Percentiles rank a stretch among this genome's conserved stretches.
These are phyloP conservation scores for Carex arenaria DNA, from an alignment of 202 grass and related monocot species.

Conservation along the genomic window DNA sequence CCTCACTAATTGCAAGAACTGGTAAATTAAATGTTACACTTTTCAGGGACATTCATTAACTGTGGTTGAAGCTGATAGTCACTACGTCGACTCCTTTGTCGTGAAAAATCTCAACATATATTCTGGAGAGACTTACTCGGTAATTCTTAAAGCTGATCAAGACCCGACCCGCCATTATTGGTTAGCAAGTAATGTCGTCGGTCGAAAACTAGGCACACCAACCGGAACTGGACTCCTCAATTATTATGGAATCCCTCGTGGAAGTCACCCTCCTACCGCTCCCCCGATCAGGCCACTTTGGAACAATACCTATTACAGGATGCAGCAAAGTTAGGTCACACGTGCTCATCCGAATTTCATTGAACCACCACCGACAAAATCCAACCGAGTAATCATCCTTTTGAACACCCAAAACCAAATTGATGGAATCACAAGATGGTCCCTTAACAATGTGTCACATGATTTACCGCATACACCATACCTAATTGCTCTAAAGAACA, in stretches of 20 bases:
- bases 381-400: slow-evolving; percentile 52
- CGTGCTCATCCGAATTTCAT: slow-evolving; percentile 47
- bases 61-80: slow-evolving; percentile 74
- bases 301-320: slow-evolving; percentile 45
- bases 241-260: slow-evolving; percentile 49
- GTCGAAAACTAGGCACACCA: slow-evolving; percentile 46
- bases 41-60: slow-evolving; percentile 66
- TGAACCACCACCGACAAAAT: slow-evolving; percentile 18
- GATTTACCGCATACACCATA: slow-evolving; percentile 58
- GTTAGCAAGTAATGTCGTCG: slow-evolving; percentile 60
- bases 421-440: slow-evolving; percentile 42
- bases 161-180: slow-evolving; percentile 74
- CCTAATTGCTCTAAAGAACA: slow-evolving; percentile 49
- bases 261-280: neutral
- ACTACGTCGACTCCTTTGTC: slow-evolving; percentile 80
- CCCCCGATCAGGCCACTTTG: slow-evolving; percentile 28
- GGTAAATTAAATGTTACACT: neutral
- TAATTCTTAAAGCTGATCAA: slow-evolving; percentile 63
- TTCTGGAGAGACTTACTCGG: slow-evolving; percentile 89
- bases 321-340: slow-evolving; percentile 41
- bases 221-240: slow-evolving; percentile 52
- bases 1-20: too few relatives aligned
- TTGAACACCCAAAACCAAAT: slow-evolving; percentile 83
- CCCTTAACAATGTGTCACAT: slow-evolving; percentile 72
- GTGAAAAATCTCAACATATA: slow-evolving; percentile 88